Base-by-base conservation (phyloP, 129 eudicot species). In the Flaveria linearis region DNA sequence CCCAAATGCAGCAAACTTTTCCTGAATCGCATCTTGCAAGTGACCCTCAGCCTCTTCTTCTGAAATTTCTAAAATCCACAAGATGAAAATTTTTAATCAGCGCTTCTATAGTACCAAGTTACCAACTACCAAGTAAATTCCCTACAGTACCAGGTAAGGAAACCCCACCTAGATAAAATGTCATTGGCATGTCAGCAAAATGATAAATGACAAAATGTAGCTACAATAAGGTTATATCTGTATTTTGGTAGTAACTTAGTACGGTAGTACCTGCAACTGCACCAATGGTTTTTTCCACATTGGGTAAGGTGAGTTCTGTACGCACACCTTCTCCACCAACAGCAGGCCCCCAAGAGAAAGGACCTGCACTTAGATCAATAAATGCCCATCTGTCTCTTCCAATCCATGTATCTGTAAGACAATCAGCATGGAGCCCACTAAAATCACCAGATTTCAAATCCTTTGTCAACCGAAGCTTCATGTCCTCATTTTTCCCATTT, bases 291-390 rank as follows among this genome's bases (percentile, higher is more conserved):
- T 87, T 90, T 46, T 87, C 90, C 81, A 93, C 97, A 60, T 88
- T 93, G 15, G 98, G 98, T 79, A 93, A 84, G 73, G 92, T 93
- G 39, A 85, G 83, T 77, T 93, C 97, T 71, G 97, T 93, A 49
- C 98, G 98, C 57, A 93, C 98, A 72, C 98, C 98, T 85, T 90
- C 97, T 83, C 98, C 98, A 58, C 98, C 98, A 33, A 93, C 98
- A 79, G 98, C 91, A 78, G 98, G 98, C 22, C 97, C 98, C 98
- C 98, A 93, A 25, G 98, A 83, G 73, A 93, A 93, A 56, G 98
- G 98, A 68, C 98, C 98, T 5, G 98, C 96, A 76, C 86, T 87
- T 77, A 93, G 78, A 82, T 93, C 98, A 73, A 93, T 87, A 79
- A 93, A 93, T 12, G 98, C 98, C 98, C 98, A 93, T 92, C 98